Evolutionary conservation across 306 rosid species (phyloP).

Genomic region (Lotus japonicus): DNA sequence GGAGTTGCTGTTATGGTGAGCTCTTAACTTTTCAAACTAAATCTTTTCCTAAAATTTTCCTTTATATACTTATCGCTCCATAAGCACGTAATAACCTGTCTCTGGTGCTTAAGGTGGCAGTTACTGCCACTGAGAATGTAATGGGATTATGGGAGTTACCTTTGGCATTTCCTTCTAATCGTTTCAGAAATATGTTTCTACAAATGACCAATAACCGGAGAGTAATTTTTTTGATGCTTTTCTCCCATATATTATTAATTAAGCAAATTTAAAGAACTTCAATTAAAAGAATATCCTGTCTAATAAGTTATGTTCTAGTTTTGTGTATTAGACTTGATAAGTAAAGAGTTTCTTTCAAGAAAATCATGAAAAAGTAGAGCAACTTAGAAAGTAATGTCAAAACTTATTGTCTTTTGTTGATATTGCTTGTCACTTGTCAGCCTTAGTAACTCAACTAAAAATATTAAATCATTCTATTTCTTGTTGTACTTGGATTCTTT

Average conservation of each 20-base stretch:
- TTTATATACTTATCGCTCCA: background rate
- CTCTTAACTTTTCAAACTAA: background rate
- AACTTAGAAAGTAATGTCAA: background rate
- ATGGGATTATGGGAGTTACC: background rate
- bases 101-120: background rate
- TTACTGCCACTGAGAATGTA: background rate
- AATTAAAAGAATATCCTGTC: background rate
- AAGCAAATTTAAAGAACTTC: background rate
- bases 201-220: background rate
- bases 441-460: background rate
- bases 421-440: background rate
- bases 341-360: background rate
- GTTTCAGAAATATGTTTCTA: background rate
- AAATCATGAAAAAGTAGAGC: constrained; percentile 1
- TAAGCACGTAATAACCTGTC: background rate
- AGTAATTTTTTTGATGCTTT: background rate
- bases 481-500: background rate
- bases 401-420: background rate
- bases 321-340: background rate
- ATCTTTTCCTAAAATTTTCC: background rate
- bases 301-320: background rate
- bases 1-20: constrained; percentile 90
- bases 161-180: constrained; percentile 3
- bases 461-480: background rate
- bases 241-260: constrained; percentile 1